Percentiles rank a stretch among this genome's conserved stretches.
Conservation (phyloP, 768 basidiomycete genomes). For the Amanita exitialis region DNA sequence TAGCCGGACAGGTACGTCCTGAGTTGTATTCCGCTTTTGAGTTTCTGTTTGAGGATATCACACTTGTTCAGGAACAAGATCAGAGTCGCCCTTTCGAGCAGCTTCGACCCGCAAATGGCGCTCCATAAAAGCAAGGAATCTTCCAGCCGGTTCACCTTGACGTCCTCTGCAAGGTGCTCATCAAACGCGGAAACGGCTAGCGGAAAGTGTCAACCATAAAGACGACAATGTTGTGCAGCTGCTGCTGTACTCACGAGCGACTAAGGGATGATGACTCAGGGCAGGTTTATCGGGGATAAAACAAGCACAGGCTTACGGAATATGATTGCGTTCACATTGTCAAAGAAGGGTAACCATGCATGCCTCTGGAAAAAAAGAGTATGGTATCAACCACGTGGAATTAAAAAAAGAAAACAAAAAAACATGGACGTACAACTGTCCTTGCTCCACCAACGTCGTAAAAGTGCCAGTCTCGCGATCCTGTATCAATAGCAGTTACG, state of each 20-base stretch:
- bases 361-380: slow-evolving; percentile 43
- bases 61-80: slow-evolving; percentile 72
- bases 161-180: slow-evolving; percentile 44
- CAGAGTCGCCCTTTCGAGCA: slow-evolving; percentile 51
- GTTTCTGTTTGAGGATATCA: slow-evolving; percentile 46
- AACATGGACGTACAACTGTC: slow-evolving; percentile 30
- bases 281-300: slow-evolving; percentile 16
- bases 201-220: not conserved
- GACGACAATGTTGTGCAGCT: not conserved
- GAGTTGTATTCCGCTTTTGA: slow-evolving; percentile 37
- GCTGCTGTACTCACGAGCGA: slow-evolving; percentile 37
- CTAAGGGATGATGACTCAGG: slow-evolving; percentile 18
- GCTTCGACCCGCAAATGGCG: slow-evolving; percentile 45
- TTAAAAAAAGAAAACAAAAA: too few relatives aligned
- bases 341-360: slow-evolving; percentile 67
- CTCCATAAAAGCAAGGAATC: slow-evolving; percentile 66
- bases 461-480: slow-evolving; percentile 49
- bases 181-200: slow-evolving; percentile 35
- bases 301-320: slow-evolving; percentile 41
- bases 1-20: slow-evolving; percentile 49
- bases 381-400: not conserved
- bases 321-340: slow-evolving; percentile 66
- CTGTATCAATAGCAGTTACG: slow-evolving; percentile 4
- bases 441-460: slow-evolving; percentile 65
- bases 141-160: slow-evolving; percentile 55